Evolutionary conservation across 352 stramenopile genomes (phyloP), one percentile per base, ranked within the genome.

Genomic region (Globisporangium perplexum): DNA sequence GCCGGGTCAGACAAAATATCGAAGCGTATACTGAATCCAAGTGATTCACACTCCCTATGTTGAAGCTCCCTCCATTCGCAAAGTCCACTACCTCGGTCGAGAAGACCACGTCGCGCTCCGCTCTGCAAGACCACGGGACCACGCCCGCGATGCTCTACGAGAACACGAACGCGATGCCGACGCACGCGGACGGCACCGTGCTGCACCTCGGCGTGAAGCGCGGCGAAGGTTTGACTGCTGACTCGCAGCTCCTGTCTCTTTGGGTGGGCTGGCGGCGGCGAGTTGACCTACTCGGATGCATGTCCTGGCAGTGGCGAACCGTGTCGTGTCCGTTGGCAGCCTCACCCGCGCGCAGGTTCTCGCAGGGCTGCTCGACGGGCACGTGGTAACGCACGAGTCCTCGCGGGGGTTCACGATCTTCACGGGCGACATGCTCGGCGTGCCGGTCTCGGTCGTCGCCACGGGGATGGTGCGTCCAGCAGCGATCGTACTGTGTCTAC

Each of bases 371-470:
- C 57, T 82, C 23, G 72, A 77, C 42, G 53, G 60, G 15, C 52
- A 45, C 26, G 45, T 74, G 43, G 45, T 45, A 8, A 68, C 60
- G 24, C 54, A 77, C 50, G 45, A 66, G 65, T 82, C 71, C 18
- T 44, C 63, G 28, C 62, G 79, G 2, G 79, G 79, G 20, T 90
- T 88, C 60, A 67, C 60, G 22, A 83, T 71, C 24, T 86, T 81
- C 65, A 88, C 79, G 18, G 77, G 77, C 20, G 62, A 49, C 28
- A 70, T 71, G 47, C 64, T 80, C 20, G 62, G 65, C 22, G 62
- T 77, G 4, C 39, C 58, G 8, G 63, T 90, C 6, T 86, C 74
- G 10, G 68, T 90, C 52, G 46, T 88, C 20, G 66, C 78, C 24
- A 88, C 74, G 10, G 78, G 77, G 26, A 90, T 90, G 79, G 70